These are phyloP conservation scores for Starmerella sp. DNA, from an alignment of 805 yeast species.

Conservation along the genomic window DNA sequence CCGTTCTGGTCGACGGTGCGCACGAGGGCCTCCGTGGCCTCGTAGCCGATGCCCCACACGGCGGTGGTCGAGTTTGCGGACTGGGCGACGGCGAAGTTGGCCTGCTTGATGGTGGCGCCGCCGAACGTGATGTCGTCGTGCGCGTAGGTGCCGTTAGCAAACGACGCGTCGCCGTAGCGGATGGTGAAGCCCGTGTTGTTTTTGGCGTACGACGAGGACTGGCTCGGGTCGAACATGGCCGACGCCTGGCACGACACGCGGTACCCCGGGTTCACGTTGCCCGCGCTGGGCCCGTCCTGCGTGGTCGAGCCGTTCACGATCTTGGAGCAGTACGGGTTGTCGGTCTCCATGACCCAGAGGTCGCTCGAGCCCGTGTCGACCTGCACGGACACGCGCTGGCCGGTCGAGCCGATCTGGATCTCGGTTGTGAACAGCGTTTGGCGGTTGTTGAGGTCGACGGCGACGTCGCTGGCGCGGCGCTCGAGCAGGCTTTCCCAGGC, in stretches of 20 bases:
- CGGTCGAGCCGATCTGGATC: conserved; percentile 43
- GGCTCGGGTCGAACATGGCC: conserved; percentile 22
- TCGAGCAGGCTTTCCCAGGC: neutral
- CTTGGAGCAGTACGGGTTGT: conserved; percentile 35
- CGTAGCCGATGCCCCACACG: conserved; percentile 32
- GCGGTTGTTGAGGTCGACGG: conserved; percentile 20
- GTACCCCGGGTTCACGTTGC: neutral
- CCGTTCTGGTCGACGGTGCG: conserved; percentile 12
- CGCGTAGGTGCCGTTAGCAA: conserved; percentile 49
- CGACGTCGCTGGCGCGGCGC: conserved; percentile 20
- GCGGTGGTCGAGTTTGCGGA: conserved; percentile 54
- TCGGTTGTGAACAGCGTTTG: conserved; percentile 25
- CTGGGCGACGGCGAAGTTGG: conserved; percentile 69
- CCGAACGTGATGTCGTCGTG: conserved; percentile 48
- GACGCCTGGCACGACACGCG: conserved; percentile 20
- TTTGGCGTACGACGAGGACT: conserved; percentile 21
- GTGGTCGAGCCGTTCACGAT: neutral
- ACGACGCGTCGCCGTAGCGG: conserved; percentile 35
- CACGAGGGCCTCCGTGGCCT: conserved; percentile 30
- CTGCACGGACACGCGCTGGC: conserved; percentile 41
- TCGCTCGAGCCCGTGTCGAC: conserved; percentile 74
- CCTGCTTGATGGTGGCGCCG: conserved; percentile 37
- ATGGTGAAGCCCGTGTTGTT: conserved; percentile 22
- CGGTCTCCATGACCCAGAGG: conserved; percentile 46
- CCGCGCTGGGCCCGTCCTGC: neutral